Evolutionary conservation across 768 basidiomycete genomes (phyloP).

Genomic region (Chlorophyllum brunneum): DNA sequence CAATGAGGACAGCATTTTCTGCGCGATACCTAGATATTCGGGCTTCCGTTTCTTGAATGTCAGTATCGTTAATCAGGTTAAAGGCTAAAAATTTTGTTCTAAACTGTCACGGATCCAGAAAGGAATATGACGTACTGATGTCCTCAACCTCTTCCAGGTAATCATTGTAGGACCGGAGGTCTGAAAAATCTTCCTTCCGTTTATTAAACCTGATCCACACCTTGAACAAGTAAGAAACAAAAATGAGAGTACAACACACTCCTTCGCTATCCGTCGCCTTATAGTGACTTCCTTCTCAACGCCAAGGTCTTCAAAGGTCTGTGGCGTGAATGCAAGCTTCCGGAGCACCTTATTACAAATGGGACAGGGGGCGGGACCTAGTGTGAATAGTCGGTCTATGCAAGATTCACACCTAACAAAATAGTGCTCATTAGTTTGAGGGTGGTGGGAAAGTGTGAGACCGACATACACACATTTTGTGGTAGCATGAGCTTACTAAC

Average conservation of each 20-base stretch:
- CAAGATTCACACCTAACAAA: constrained; percentile 90
- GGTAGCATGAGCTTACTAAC: constrained; percentile 94
- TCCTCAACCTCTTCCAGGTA: constrained; percentile 97
- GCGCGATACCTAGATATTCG: constrained; percentile 74
- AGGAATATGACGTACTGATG: constrained; percentile 43
- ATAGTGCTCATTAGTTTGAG: constrained; percentile 3
- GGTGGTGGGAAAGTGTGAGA: background rate
- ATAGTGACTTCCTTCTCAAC: constrained; percentile 96
- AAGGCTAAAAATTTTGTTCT: constrained; percentile 55
- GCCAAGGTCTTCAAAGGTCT: constrained; percentile 88
- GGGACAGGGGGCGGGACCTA: constrained; percentile 95
- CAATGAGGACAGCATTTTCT: constrained; percentile 80
- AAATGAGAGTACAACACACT: constrained; percentile 44
- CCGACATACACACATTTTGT: constrained; percentile 76
- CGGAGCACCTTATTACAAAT: constrained; percentile 84
- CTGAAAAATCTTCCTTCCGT: constrained; percentile 81
- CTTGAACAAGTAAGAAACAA: background rate
- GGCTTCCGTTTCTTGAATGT: constrained; percentile 76
- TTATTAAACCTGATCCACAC: constrained; percentile 79
- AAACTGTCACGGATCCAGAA: constrained; percentile 7
- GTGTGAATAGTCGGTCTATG: constrained; percentile 92
- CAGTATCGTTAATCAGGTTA: constrained; percentile 90
- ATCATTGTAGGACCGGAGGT: constrained; percentile 82
- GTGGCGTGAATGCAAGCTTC: constrained; percentile 92
- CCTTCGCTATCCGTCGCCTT: constrained; percentile 81